A percentile compares a stretch with the other conserved stretches of the same genome.
Conservation (phyloP, 2,329 filamentous ascomycete genomes). For the Amauroascus niger region DNA sequence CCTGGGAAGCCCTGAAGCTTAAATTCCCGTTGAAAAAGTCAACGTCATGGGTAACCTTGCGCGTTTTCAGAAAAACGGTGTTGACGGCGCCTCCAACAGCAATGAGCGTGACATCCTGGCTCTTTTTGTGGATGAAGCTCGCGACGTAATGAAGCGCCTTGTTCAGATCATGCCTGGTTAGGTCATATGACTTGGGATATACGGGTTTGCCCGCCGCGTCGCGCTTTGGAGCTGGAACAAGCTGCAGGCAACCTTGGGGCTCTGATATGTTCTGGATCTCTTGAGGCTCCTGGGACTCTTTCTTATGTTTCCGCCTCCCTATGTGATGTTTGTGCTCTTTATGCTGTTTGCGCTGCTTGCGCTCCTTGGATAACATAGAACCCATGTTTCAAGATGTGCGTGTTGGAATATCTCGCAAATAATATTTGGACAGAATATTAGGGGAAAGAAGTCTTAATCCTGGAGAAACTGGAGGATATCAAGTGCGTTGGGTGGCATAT, state of each 20-base stretch:
- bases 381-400: neutral
- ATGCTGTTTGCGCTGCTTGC: neutral
- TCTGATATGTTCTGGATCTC: neutral
- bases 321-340: neutral
- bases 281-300: neutral
- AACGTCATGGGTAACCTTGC: conserved; percentile 16
- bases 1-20: neutral
- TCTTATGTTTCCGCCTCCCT: neutral
- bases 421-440: neutral
- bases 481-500: neutral
- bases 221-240: neutral
- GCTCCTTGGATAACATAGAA: neutral
- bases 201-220: neutral
- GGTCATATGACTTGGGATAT: conserved; percentile 5
- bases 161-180: conserved; percentile 7
- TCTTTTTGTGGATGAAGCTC: conserved; percentile 9
- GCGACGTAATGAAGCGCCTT: conserved; percentile 11
- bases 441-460: neutral
- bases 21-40: conserved; percentile 14
- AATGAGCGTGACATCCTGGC: conserved; percentile 12
- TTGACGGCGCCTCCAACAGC: conserved; percentile 18
- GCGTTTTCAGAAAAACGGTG: conserved; percentile 11
- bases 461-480: neutral
- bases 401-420: neutral
- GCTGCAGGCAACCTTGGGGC: neutral